These are phyloP conservation scores for Euptelea pleiosperma DNA, from an alignment of 164 flowering plant species.

Conservation along the genomic window DNA sequence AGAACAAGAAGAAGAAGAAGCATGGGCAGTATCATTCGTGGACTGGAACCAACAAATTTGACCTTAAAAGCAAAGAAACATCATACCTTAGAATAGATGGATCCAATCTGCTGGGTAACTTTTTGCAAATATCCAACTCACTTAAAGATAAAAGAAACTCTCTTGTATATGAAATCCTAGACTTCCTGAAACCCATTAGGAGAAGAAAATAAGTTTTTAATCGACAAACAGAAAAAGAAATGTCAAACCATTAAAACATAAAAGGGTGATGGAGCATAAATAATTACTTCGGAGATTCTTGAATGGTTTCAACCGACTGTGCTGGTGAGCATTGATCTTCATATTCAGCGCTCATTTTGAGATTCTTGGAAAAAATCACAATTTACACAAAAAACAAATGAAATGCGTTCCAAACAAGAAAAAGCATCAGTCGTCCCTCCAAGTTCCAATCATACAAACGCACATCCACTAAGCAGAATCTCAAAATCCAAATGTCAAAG, in stretches of 20 bases:
- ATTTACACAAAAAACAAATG: not conserved
- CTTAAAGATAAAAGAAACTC: constrained; percentile 76
- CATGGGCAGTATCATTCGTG: not conserved
- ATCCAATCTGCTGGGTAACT: constrained; percentile 65
- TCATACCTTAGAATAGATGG: constrained; percentile 56
- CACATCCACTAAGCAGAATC: no score
- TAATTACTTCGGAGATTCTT: constrained; percentile 38
- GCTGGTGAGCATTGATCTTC: constrained; percentile 26
- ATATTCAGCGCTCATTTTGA: constrained; percentile 47
- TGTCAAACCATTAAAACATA: constrained; percentile 2
- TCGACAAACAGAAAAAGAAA: not conserved
- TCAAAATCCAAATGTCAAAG: not conserved
- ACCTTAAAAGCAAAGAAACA: not conserved
- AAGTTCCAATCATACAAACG: constrained; percentile 1
- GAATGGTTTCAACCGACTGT: constrained; percentile 17
- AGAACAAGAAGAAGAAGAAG: not conserved
- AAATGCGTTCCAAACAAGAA: not conserved
- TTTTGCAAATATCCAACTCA: constrained; percentile 69
- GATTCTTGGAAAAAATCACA: constrained; percentile 2
- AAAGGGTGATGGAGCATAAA: not conserved
- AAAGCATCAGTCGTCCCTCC: not conserved
- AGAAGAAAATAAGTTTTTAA: constrained; percentile 3
- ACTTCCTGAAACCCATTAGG: constrained; percentile 42
- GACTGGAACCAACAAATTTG: not conserved
- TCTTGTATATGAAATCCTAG: constrained; percentile 53